A percentile compares a stretch with the other conserved stretches of the same genome.
Conservation (phyloP, 306 rosid genomes). For the Trifolium subterraneum region DNA sequence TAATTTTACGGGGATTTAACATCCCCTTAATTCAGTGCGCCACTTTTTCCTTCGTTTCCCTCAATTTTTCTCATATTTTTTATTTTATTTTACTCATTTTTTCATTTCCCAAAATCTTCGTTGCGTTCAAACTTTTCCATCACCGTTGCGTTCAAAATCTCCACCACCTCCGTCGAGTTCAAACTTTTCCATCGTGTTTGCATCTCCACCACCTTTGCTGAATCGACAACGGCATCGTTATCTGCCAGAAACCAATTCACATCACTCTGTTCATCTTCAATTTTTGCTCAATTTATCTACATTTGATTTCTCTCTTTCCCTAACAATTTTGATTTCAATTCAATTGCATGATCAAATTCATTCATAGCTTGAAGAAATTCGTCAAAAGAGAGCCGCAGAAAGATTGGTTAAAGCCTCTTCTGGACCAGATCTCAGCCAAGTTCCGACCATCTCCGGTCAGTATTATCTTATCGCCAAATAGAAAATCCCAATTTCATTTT, state of each 20-base stretch:
- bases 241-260: constrained; percentile 13
- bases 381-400: constrained; percentile 89
- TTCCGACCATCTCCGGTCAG: constrained; percentile 61
- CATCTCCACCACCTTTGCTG: too few species aligned
- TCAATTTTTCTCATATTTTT: too few species aligned
- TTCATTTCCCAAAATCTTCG: too few species aligned
- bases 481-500: not conserved
- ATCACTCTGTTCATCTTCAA: constrained; percentile 20
- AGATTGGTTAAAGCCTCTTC: constrained; percentile 81
- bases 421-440: constrained; percentile 74
- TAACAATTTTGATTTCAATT: constrained; percentile 26
- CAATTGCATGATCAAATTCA: constrained; percentile 22
- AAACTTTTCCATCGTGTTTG: too few species aligned
- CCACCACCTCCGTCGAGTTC: too few species aligned
- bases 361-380: constrained; percentile 81
- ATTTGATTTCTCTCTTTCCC: not conserved
- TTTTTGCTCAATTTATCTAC: not conserved
- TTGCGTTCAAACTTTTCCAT: too few species aligned
- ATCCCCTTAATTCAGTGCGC: too few species aligned
- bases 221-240: too few species aligned
- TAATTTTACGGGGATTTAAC: too few species aligned
- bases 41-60: too few species aligned
- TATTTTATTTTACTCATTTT: too few species aligned
- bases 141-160: too few species aligned
- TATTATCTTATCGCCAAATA: not conserved